Base-by-base conservation (phyloP, 1,139 yeast genomes). In the Yamadazyma buinensis region DNA sequence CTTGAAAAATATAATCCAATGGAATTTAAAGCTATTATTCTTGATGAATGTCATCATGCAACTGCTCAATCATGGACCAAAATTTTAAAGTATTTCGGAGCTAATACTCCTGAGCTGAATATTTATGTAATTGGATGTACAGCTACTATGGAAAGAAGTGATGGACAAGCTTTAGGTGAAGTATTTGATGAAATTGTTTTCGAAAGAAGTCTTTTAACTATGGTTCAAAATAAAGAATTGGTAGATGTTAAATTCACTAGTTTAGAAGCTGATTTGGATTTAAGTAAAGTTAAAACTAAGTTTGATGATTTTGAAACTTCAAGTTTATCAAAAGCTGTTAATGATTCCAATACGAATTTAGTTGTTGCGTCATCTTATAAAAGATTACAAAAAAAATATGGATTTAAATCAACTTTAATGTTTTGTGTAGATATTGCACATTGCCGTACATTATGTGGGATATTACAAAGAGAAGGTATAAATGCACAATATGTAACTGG, bases 1-100 rank as follows among this genome's bases (percentile, higher is more conserved):
- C 55, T 86, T 13, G 57, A 59, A 2, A 59, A 66, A 34, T 84
- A 81, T 47, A 55, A 76, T 34, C 82, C 88, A 0, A 36, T 38
- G 1, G 73, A 76, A 13, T 82, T 75, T 59, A 84, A 86, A 49
- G 67, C 88, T 22, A 75, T 92, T 17, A 80, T 90, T 15, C 67
- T 90, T 2, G 98, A 90, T 56, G 98, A 90, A 54, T 95, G 96
- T 32, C 98, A 90, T 50, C 97, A 90, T 59, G 83, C 95, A 0
- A 84, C 86, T 1, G 92, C 96, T 0, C 51, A 57, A 11, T 70
- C 90, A 0, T 92, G 92, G 66, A 30, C 61, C 12, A 67, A 69
- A 28, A 68, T 88, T 1, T 57, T 87, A 35, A 54, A 64, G 5
- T 70, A 84, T 46, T 80, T 90, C 49, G 64, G 67, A 1, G 84